Conservation (phyloP, 768 basidiomycete genomes). For the Calvatia gigantea region DNA sequence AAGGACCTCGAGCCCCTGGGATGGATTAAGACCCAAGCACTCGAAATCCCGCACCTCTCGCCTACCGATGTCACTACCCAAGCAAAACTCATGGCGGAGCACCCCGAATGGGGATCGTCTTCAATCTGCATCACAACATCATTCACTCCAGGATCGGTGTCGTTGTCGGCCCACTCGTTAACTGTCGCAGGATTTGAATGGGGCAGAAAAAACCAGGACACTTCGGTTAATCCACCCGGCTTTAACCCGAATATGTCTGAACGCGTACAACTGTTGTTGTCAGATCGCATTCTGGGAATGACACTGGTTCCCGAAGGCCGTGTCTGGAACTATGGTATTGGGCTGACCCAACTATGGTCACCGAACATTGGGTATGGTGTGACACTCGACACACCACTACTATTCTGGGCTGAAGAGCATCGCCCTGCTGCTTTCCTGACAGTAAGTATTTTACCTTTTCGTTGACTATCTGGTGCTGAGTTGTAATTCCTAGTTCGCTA, state of each 20-base stretch:
- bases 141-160: conserved; percentile 98
- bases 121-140: conserved; percentile 93
- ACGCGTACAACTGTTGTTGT: conserved; percentile 87
- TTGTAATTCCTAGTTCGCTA: conserved; percentile 69
- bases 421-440: conserved; percentile 92
- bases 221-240: conserved; percentile 80
- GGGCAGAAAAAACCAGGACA: conserved; percentile 92
- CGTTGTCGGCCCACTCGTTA: conserved; percentile 87
- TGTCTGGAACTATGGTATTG: conserved; percentile 97
- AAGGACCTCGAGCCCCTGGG: conserved; percentile 95
- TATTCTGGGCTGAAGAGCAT: conserved; percentile 97
- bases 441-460: conserved; percentile 40
- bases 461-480: background rate
- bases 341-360: conserved; percentile 89
- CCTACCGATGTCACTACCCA: conserved; percentile 93
- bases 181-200: conserved; percentile 95
- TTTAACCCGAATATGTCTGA: conserved; percentile 99
- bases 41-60: conserved; percentile 89
- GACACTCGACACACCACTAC: conserved; percentile 86
- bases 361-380: conserved; percentile 78
- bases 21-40: conserved; percentile 95
- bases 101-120: conserved; percentile 91
- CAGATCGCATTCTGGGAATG: conserved; percentile 95
- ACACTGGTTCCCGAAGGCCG: conserved; percentile 91
- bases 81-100: conserved; percentile 95